These are phyloP conservation scores for Ceratocystis cacaofunesta DNA, from an alignment of 2,329 filamentous ascomycete species.

Conservation along the genomic window DNA sequence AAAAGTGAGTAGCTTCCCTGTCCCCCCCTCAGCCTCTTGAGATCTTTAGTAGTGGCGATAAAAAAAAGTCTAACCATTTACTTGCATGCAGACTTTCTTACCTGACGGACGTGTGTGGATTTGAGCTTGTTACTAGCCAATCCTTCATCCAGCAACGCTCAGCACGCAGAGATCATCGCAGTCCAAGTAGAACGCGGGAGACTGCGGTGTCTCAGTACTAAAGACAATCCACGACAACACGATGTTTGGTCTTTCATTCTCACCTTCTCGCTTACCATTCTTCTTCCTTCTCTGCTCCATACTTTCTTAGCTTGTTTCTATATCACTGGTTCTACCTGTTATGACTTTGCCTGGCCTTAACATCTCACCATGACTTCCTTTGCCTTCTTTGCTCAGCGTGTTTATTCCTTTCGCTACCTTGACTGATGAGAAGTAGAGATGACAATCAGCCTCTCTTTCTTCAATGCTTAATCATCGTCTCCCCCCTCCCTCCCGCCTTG, in stretches of 20 bases:
- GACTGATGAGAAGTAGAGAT: background rate
- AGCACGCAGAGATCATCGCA: conserved; percentile 11
- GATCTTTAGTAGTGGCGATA: background rate
- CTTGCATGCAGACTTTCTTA: conserved; percentile 31
- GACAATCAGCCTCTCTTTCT: background rate
- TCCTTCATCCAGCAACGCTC: conserved; percentile 29
- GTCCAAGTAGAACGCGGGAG: conserved; percentile 17
- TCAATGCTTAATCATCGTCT: background rate
- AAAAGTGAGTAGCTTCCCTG: conserved; percentile 50
- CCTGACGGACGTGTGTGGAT: conserved; percentile 37
- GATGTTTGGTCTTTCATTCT: background rate
- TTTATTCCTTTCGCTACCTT: background rate
- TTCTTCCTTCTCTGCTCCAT: background rate
- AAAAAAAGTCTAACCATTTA: background rate
- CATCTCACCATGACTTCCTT: background rate
- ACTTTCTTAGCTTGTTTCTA: background rate
- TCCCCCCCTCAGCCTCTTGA: background rate
- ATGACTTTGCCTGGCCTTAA: background rate
- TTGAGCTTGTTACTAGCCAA: conserved; percentile 37
- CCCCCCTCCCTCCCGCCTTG: background rate
- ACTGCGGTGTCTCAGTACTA: conserved; percentile 8
- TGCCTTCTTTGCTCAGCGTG: background rate
- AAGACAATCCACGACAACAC: background rate
- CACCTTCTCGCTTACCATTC: background rate
- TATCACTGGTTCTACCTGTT: background rate